Conservation (phyloP, 805 yeast genomes). For the Hanseniaspora vineae region DNA sequence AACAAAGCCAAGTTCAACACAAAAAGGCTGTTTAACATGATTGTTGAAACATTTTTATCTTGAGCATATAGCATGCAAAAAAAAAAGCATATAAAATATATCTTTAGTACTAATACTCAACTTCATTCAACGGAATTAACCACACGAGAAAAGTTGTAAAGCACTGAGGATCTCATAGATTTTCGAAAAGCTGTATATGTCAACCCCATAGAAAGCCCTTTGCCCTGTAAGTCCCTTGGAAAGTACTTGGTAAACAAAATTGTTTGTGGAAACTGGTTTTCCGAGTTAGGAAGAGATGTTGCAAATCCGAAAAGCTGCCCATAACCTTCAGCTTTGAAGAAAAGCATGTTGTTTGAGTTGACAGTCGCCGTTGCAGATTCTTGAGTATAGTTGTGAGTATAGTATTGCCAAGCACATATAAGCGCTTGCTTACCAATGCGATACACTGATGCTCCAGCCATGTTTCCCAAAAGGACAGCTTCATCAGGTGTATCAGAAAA, state of each 20-base stretch:
- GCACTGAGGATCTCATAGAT: not conserved
- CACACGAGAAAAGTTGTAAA: not conserved
- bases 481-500: slow-evolving; percentile 7
- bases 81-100: not conserved
- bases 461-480: slow-evolving; percentile 5
- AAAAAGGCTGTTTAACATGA: slow-evolving; percentile 49
- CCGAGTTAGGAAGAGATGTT: not conserved
- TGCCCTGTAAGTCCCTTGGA: not conserved
- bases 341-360: not conserved
- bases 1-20: slow-evolving; percentile 61
- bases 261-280: not conserved
- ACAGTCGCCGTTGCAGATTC: not conserved
- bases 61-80: not conserved
- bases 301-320: not conserved
- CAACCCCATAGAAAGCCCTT: no score
- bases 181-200: not conserved
- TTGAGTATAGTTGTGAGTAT: not conserved
- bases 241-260: not conserved
- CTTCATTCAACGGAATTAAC: not conserved
- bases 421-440: not conserved
- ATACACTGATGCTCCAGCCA: not conserved
- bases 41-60: slow-evolving; percentile 49
- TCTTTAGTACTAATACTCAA: not conserved
- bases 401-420: not conserved
- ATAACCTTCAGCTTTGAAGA: not conserved